A percentile compares a stretch with the other conserved stretches of the same genome.
Conservation (phyloP, 345 rosid species). For the Brassica cretica region DNA sequence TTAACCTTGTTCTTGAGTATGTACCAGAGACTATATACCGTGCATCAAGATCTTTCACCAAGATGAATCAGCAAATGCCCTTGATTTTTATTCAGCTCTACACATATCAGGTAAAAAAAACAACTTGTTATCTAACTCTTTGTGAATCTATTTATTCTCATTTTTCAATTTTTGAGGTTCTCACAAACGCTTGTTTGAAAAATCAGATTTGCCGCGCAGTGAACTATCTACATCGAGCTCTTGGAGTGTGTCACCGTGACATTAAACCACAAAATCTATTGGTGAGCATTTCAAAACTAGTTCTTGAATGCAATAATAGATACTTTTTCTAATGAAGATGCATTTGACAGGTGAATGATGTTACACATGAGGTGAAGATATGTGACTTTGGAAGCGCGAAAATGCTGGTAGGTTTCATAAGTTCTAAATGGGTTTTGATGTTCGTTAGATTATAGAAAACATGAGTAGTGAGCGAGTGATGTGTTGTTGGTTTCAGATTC, state of each 20-base stretch:
- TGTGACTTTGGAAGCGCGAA: slow-evolving; percentile 99
- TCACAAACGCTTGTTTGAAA: slow-evolving; percentile 2
- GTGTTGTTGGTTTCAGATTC: slow-evolving; percentile 49
- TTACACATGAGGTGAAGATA: slow-evolving; percentile 82
- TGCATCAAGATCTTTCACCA: slow-evolving; percentile 73
- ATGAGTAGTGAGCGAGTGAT: slow-evolving; percentile 21
- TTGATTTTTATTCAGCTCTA: slow-evolving; percentile 90
- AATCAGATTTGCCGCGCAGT: slow-evolving; percentile 95
- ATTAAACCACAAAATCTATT: slow-evolving; percentile 96
- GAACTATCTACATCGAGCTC: slow-evolving; percentile 77
- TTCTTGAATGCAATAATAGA: slow-evolving; percentile 7
- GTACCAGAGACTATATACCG: slow-evolving; percentile 91
- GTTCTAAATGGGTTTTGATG: not conserved
- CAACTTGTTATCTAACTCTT: not conserved
- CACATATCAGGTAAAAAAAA: slow-evolving; percentile 71
- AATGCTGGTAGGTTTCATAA: slow-evolving; percentile 53
- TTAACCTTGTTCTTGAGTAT: slow-evolving; percentile 94
- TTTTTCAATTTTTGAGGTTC: not conserved
- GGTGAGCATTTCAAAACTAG: slow-evolving; percentile 43
- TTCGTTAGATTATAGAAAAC: not conserved
- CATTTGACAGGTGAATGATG: slow-evolving; percentile 70
- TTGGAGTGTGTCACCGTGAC: slow-evolving; percentile 96
- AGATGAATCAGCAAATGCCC: slow-evolving; percentile 85
- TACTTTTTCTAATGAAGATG: not conserved
- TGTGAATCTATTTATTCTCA: not conserved